These are phyloP conservation scores for Cutaneotrichosporon mucoides DNA, from an alignment of 1,284 basidiomycete species.

Conservation along the genomic window DNA sequence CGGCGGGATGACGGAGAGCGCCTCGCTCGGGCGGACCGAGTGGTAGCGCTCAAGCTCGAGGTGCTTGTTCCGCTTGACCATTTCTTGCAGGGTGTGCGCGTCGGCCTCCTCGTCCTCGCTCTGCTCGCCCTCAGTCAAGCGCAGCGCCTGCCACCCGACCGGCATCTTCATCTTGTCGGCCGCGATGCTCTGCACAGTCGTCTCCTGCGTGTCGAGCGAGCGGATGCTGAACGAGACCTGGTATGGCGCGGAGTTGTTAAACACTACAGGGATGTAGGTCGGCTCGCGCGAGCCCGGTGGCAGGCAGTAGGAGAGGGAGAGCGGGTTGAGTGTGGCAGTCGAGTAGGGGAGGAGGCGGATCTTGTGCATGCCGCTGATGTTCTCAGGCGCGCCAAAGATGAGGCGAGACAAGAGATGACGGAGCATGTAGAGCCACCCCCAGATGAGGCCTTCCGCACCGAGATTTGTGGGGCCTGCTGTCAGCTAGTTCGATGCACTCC, in stretches of 20 bases:
- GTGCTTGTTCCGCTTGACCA: conserved; percentile 20
- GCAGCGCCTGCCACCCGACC: conserved; percentile 9
- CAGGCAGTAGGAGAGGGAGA: conserved; percentile 46
- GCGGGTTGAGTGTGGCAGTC: conserved; percentile 47
- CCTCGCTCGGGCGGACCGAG: conserved; percentile 38
- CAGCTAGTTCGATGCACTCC: not conserved
- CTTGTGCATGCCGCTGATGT: conserved; percentile 42
- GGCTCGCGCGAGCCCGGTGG: conserved; percentile 35
- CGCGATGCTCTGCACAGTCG: conserved; percentile 20
- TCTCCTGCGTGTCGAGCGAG: conserved; percentile 56
- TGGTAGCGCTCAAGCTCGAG: conserved; percentile 50
- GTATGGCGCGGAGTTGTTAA: conserved; percentile 84
- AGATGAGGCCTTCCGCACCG: conserved; percentile 22
- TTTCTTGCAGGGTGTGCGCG: conserved; percentile 51
- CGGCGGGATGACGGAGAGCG: conserved; percentile 35
- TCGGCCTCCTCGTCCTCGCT: conserved; percentile 60
- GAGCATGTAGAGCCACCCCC: conserved; percentile 12
- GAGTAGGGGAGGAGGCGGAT: conserved; percentile 44
- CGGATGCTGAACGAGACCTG: conserved; percentile 71
- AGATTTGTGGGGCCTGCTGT: conserved; percentile 16
- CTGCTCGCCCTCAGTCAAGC: conserved; percentile 29
- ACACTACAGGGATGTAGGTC: conserved; percentile 53
- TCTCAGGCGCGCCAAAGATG: conserved; percentile 24
- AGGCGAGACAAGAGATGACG: conserved; percentile 4
- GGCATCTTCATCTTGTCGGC: conserved; percentile 27